Percentiles rank a stretch among this genome's conserved stretches.
Conservation (phyloP, 176 grass and related monocot species). For the Oryza glumipatula region DNA sequence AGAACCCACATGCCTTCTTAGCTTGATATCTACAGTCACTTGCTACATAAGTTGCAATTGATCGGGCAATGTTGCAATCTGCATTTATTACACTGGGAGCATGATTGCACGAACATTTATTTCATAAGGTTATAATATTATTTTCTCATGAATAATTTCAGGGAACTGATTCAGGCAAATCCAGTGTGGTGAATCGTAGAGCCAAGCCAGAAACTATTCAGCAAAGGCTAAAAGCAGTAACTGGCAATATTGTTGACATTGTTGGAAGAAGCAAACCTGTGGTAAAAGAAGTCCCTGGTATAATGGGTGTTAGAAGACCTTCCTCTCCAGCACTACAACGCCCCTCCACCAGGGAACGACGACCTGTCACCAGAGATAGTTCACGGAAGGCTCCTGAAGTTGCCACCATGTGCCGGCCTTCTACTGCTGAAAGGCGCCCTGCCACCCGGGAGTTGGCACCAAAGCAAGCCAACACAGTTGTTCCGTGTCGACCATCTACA, state of each 20-base stretch:
- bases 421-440: slow-evolving; percentile 42
- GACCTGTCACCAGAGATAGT: slow-evolving; percentile 42
- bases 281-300: slow-evolving; percentile 36
- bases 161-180: slow-evolving; percentile 32
- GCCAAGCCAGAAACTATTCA: slow-evolving; percentile 47
- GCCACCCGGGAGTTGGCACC: slow-evolving; percentile 29
- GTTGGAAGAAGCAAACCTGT: slow-evolving; percentile 39
- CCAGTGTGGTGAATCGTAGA: slow-evolving; percentile 44
- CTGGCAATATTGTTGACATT: slow-evolving; percentile 27
- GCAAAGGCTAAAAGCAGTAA: slow-evolving; percentile 48
- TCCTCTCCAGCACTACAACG: slow-evolving; percentile 46
- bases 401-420: slow-evolving; percentile 38
- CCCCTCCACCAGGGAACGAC: slow-evolving; percentile 32
- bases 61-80: not conserved
- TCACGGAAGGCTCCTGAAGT: slow-evolving; percentile 29
- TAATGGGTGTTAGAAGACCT: slow-evolving; percentile 44
- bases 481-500: slow-evolving; percentile 38
- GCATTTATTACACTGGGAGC: not conserved
- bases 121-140: slow-evolving; percentile 30
- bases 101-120: slow-evolving; percentile 19
- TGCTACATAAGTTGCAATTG: slow-evolving; percentile 8
- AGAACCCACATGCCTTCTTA: not conserved
- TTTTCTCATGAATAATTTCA: slow-evolving; percentile 54
- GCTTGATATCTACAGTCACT: slow-evolving; percentile 2
- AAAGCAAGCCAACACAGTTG: slow-evolving; percentile 47